Conservation (phyloP, 805 yeast species). For the Lipomyces yamadae region DNA sequence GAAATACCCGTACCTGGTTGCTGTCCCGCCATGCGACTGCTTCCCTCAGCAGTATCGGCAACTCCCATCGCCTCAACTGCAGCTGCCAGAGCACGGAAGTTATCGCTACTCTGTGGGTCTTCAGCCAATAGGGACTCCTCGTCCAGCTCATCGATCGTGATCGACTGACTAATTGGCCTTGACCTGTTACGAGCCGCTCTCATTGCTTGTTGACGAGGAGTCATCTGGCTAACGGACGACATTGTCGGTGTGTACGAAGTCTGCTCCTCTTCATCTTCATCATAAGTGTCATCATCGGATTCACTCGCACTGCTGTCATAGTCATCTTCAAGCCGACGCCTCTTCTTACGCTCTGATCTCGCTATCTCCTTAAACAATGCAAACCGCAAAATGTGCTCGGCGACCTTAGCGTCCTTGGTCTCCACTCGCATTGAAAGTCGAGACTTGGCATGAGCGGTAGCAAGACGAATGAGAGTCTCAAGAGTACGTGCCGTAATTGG, state of each 20-base stretch:
- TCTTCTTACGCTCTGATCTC: conserved; percentile 46
- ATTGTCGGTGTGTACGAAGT: conserved; percentile 13
- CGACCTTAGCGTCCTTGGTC: conserved; percentile 78
- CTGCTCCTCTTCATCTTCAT: conserved; percentile 41
- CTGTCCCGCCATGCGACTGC: conserved; percentile 29
- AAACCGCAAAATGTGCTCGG: conserved; percentile 81
- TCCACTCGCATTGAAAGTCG: conserved; percentile 78
- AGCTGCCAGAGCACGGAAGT: conserved; percentile 28
- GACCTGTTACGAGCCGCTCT: neutral
- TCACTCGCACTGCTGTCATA: conserved; percentile 39
- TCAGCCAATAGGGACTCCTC: neutral
- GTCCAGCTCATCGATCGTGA: neutral
- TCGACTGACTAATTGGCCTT: neutral
- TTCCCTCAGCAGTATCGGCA: conserved; percentile 28
- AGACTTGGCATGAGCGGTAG: conserved; percentile 98
- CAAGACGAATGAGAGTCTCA: conserved; percentile 90
- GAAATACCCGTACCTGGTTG: conserved; percentile 51
- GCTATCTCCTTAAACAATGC: conserved; percentile 81
- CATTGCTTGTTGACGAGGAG: conserved; percentile 13
- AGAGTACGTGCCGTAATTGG: conserved; percentile 98
- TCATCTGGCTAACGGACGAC: conserved; percentile 12
- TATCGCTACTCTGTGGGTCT: conserved; percentile 18
- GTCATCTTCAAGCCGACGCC: conserved; percentile 46
- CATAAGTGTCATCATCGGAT: conserved; percentile 41
- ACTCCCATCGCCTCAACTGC: conserved; percentile 39